Evolutionary conservation across 192 early-diverging fungal species (phyloP).

Genomic region (Coemansia sp.): DNA sequence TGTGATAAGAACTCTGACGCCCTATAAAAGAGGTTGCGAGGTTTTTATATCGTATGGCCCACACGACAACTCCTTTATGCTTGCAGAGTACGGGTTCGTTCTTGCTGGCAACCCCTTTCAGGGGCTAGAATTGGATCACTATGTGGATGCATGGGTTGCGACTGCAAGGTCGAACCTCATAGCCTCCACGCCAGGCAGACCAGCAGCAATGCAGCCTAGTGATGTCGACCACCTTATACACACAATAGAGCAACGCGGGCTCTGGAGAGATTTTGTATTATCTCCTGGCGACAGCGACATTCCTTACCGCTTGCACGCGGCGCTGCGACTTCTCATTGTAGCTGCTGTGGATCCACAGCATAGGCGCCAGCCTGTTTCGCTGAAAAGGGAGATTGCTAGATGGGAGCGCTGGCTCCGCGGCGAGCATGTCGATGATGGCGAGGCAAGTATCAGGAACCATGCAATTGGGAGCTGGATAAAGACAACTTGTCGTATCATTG

Average conservation of each 20-base stretch:
- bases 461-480: slow-evolving; percentile 16
- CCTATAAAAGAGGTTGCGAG: slow-evolving; percentile 65
- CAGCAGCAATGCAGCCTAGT: slow-evolving; percentile 4
- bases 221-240: slow-evolving; percentile 20
- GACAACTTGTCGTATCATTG: slow-evolving; percentile 13
- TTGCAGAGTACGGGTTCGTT: slow-evolving; percentile 53
- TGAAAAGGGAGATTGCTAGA: slow-evolving; percentile 19
- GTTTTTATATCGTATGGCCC: slow-evolving; percentile 53
- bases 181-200: not conserved
- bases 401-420: slow-evolving; percentile 41
- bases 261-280: slow-evolving; percentile 47
- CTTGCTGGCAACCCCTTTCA: slow-evolving; percentile 33
- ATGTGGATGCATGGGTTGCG: slow-evolving; percentile 16
- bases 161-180: slow-evolving; percentile 8
- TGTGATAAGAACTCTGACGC: slow-evolving; percentile 61
- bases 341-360: slow-evolving; percentile 11
- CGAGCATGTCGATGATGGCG: not conserved
- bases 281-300: slow-evolving; percentile 22
- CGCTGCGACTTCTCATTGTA: slow-evolving; percentile 34
- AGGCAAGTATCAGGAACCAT: not conserved
- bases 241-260: slow-evolving; percentile 26
- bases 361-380: not conserved
- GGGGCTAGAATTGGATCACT: slow-evolving; percentile 32
- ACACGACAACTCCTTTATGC: slow-evolving; percentile 49
- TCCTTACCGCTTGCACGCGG: slow-evolving; percentile 36